Evolutionary conservation across 73 alveolate species (phyloP).

Genomic region (Tetrahymena malaccensis): DNA sequence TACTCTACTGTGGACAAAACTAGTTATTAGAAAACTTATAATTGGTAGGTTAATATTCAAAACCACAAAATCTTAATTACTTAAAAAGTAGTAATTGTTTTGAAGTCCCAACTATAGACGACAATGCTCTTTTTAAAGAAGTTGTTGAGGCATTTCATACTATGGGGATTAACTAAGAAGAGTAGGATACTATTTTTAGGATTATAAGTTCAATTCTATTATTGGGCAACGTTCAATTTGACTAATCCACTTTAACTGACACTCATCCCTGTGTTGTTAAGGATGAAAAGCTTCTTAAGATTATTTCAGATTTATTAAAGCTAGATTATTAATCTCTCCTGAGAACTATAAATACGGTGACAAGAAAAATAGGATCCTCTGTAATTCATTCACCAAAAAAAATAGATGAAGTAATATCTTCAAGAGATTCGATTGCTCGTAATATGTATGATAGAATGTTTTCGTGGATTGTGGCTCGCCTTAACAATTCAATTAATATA

Average conservation of each 20-base stretch:
- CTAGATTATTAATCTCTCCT: constrained; percentile 28
- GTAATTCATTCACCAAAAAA: constrained; percentile 65
- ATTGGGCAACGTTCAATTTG: constrained; percentile 73
- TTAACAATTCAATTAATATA: constrained; percentile 75
- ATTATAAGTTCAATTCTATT: constrained; percentile 24
- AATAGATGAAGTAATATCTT: constrained; percentile 53
- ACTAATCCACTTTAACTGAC: constrained; percentile 63
- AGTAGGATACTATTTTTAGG: neutral
- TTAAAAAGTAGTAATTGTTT: neutral
- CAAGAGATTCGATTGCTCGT: constrained; percentile 86
- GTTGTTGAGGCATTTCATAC: neutral
- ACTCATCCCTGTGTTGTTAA: constrained; percentile 55
- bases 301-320: constrained; percentile 53
- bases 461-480: constrained; percentile 77
- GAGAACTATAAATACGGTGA: constrained; percentile 57
- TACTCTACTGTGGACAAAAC: constrained; percentile 19
- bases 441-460: constrained; percentile 68
- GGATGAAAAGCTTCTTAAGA: constrained; percentile 47
- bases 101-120: neutral
- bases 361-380: constrained; percentile 65
- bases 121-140: neutral
- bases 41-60: neutral
- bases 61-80: neutral
- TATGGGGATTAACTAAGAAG: neutral
- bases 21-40: neutral